phyloP scores from a whole-genome alignment of 192 early-diverging fungal genomes.

The Gryganskiella cystojenkinii region DNA sequence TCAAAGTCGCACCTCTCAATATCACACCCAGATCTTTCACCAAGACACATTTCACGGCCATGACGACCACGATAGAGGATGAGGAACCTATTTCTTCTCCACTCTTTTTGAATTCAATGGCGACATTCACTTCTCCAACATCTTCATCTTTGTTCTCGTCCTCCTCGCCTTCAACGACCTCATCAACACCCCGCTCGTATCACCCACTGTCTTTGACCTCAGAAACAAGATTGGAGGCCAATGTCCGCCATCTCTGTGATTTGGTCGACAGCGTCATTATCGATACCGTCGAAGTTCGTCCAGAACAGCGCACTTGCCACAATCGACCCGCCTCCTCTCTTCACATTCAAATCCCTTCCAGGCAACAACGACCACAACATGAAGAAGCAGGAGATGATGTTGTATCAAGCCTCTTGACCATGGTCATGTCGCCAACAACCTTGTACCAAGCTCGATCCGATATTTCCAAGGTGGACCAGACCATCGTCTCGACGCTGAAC shows the following conservation, averaged over 20 bases:
- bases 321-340: neutral
- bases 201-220: neutral
- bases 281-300: neutral
- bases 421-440: constrained; percentile 19
- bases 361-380: neutral
- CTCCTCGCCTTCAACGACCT: no score
- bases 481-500: constrained; percentile 18
- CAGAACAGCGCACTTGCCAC: neutral
- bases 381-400: neutral
- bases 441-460: constrained; percentile 13
- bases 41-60: no score
- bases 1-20: constrained; percentile 25
- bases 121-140: no score
- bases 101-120: no score
- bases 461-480: constrained; percentile 17
- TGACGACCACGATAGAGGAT: no score
- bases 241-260: constrained; percentile 33
- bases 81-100: no score
- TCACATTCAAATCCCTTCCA: no score
- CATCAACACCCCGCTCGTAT: neutral
- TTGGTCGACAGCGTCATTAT: constrained; percentile 38
- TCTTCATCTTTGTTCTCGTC: no score
- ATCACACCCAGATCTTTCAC: constrained; percentile 27
- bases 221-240: constrained; percentile 17
- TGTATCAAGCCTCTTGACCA: neutral